phyloP scores from a whole-genome alignment of 176 grass and related monocot genomes.

The Puccinellia tenuiflora region DNA sequence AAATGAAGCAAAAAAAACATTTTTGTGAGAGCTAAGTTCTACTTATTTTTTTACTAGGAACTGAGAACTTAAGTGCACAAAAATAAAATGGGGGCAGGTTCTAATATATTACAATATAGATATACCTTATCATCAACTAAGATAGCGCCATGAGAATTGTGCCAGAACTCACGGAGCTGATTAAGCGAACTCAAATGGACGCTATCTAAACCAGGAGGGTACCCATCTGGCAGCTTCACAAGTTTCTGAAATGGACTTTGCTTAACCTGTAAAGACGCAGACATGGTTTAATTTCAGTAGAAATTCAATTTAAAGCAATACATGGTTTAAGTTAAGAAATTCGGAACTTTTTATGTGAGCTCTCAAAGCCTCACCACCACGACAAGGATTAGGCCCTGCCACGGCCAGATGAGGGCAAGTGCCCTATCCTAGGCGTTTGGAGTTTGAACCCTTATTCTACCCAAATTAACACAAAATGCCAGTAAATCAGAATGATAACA shows the following conservation, averaged over 20 bases:
- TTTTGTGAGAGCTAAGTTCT: background rate
- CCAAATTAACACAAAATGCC: background rate
- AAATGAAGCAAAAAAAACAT: slow-evolving; percentile 15
- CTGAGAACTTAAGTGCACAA: background rate
- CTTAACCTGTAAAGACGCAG: slow-evolving; percentile 45
- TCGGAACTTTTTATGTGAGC: background rate
- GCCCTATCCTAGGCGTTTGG: background rate
- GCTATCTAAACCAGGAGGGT: slow-evolving; percentile 52
- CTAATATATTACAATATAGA: slow-evolving; percentile 15
- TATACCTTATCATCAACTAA: slow-evolving; percentile 71
- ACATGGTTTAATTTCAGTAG: background rate
- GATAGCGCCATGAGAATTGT: slow-evolving; percentile 65
- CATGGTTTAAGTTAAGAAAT: slow-evolving; percentile 3
- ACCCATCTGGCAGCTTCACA: slow-evolving; percentile 56
- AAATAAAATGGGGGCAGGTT: background rate
- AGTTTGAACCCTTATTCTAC: background rate
- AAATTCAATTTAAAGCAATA: slow-evolving; percentile 11
- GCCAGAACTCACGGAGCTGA: slow-evolving; percentile 72
- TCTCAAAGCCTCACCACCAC: background rate
- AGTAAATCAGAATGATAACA: background rate
- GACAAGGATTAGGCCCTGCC: background rate
- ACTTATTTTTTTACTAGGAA: background rate
- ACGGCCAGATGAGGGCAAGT: background rate
- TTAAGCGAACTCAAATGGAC: slow-evolving; percentile 61
- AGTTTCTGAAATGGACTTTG: slow-evolving; percentile 45